Percentiles rank a stretch among this genome's conserved stretches.
phyloP scores from a whole-genome alignment of 1,284 basidiomycete genomes.

The Boletus semigastroideus region DNA sequence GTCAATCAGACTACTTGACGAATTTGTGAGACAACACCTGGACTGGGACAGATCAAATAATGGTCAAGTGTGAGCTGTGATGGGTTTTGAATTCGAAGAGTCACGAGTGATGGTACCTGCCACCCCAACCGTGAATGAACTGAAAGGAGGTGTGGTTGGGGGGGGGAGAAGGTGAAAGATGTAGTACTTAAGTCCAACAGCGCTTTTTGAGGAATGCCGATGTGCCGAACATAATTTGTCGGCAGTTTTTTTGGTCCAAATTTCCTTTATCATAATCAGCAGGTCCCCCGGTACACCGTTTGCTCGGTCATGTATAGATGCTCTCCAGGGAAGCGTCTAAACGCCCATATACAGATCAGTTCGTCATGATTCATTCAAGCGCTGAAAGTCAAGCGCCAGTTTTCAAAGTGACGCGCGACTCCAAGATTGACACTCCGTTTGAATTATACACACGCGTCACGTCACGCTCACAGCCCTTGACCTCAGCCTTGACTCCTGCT shows the following conservation, averaged over 20 bases:
- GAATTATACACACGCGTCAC: slow-evolving; percentile 31
- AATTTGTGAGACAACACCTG: neutral
- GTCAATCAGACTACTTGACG: neutral
- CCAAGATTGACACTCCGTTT: slow-evolving; percentile 23
- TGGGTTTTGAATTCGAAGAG: neutral
- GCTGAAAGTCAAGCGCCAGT: slow-evolving; percentile 12
- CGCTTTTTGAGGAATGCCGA: slow-evolving; percentile 5
- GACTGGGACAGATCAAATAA: neutral
- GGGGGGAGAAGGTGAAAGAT: neutral
- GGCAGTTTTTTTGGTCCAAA: slow-evolving; percentile 18
- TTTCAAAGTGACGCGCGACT: neutral
- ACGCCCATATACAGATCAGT: neutral
- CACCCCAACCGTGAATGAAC: neutral
- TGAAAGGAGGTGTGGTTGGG: neutral
- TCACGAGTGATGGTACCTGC: neutral
- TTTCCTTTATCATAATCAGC: slow-evolving; percentile 18
- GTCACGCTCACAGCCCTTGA: too few relatives aligned
- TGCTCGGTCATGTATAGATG: too few relatives aligned
- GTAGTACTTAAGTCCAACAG: neutral
- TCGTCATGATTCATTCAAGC: slow-evolving; percentile 7
- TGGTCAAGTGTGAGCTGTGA: neutral
- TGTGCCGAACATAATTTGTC: slow-evolving; percentile 15
- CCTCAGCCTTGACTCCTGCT: neutral
- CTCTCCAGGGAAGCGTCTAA: neutral
- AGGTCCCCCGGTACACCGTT: too few relatives aligned